Evolutionary conservation across 768 basidiomycete species (phyloP).

Genomic region (Boletus patriciae): DNA sequence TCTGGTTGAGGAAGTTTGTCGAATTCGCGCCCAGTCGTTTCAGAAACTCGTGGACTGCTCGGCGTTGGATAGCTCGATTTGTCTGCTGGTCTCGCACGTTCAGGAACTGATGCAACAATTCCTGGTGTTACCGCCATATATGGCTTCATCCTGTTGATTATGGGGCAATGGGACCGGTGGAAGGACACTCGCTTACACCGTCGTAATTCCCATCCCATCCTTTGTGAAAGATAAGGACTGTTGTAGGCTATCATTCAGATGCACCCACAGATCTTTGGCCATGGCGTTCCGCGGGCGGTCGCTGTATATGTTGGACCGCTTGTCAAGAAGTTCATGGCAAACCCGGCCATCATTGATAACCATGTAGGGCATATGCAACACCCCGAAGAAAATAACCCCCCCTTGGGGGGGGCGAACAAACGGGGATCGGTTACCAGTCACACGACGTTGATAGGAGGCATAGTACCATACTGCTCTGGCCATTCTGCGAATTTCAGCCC

Average conservation of each 20-base stretch:
- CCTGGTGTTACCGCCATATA: background rate
- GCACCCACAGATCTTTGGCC: slow-evolving; percentile 2
- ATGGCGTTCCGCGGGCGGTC: slow-evolving; percentile 3
- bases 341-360: slow-evolving; percentile 1
- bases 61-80: slow-evolving; percentile 2
- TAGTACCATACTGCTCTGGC: slow-evolving; percentile 1
- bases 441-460: background rate
- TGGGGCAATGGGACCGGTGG: background rate
- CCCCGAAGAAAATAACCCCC: slow-evolving; percentile 2
- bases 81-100: background rate
- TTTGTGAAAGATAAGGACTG: background rate
- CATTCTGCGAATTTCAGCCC: slow-evolving; percentile 5
- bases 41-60: background rate
- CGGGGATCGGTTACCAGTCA: background rate
- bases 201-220: slow-evolving; percentile 2
- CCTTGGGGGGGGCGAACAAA: background rate
- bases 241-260: background rate
- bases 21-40: background rate
- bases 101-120: background rate
- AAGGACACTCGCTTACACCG: background rate
- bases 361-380: slow-evolving; percentile 2
- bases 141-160: background rate
- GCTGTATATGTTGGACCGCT: slow-evolving; percentile 5
- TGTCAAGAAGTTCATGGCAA: slow-evolving; percentile 1
- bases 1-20: background rate